Conservation (phyloP, 139 green algal species). For the Astrephomene gubernaculifera region DNA sequence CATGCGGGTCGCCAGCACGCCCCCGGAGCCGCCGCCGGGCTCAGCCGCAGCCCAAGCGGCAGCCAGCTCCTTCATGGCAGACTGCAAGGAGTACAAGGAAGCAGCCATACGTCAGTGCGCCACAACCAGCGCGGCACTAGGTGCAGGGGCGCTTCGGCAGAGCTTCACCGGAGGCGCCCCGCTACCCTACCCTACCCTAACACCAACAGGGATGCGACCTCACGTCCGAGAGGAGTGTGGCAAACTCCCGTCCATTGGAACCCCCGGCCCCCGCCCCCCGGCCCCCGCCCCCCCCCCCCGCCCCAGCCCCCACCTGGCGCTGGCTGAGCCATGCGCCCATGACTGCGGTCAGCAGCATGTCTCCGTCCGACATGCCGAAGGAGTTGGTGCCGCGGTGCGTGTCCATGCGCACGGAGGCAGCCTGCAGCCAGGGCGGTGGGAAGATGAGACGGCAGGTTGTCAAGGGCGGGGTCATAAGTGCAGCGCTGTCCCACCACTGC, state of each 20-base stretch:
- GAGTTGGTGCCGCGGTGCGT: not conserved
- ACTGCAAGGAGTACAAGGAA: not conserved
- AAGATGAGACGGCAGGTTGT: too few species aligned
- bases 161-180: too few species aligned
- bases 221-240: too few species aligned
- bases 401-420: slow-evolving; percentile 12
- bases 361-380: slow-evolving; percentile 23
- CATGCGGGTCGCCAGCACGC: slow-evolving; percentile 17
- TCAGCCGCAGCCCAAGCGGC: not conserved
- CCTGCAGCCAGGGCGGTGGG: not conserved
- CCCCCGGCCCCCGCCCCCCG: not conserved
- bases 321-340: slow-evolving; percentile 23
- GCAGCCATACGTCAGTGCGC: too few species aligned
- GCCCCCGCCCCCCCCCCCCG: not conserved
- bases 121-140: too few species aligned
- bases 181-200: too few species aligned
- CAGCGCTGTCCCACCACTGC: not conserved
- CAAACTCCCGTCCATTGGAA: not conserved
- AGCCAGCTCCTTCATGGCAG: slow-evolving; percentile 11
- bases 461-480: too few species aligned
- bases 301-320: not conserved
- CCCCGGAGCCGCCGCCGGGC: slow-evolving; percentile 21
- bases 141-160: too few species aligned
- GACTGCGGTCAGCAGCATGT: slow-evolving; percentile 6
- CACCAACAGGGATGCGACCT: too few species aligned